phyloP scores from a whole-genome alignment of 2,329 filamentous ascomycete species.

The Sporothrix inflata region DNA sequence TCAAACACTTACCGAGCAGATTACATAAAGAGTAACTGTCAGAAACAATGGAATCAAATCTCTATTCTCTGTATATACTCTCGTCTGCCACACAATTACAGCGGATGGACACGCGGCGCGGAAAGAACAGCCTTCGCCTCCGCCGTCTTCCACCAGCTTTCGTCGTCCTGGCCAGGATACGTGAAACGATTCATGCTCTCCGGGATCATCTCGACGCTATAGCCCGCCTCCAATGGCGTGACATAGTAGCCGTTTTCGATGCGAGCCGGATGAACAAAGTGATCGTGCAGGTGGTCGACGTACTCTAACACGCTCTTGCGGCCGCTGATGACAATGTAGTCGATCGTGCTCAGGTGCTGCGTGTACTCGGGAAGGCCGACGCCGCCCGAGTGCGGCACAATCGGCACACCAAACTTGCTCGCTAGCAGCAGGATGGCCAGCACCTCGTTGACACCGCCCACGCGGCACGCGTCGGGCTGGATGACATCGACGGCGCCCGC shows the following conservation, averaged over 20 bases:
- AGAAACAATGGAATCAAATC: too few species aligned
- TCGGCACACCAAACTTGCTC: slow-evolving; percentile 74
- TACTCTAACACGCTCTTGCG: slow-evolving; percentile 90
- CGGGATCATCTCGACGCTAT: slow-evolving; percentile 91
- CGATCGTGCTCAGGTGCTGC: slow-evolving; percentile 88
- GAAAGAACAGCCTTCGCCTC: too few species aligned
- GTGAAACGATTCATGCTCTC: slow-evolving; percentile 94
- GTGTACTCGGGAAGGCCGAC: slow-evolving; percentile 94
- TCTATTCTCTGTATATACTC: too few species aligned
- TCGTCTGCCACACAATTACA: too few species aligned
- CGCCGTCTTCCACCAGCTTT: too few species aligned
- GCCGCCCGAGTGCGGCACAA: slow-evolving; percentile 87
- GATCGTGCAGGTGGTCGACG: slow-evolving; percentile 91
- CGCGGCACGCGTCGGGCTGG: slow-evolving; percentile 86
- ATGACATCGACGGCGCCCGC: slow-evolving; percentile 82
- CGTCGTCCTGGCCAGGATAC: too few species aligned
- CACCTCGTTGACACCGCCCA: slow-evolving; percentile 90
- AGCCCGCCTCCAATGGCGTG: slow-evolving; percentile 80
- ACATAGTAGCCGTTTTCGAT: slow-evolving; percentile 87
- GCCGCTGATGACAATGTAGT: slow-evolving; percentile 84
- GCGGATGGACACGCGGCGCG: too few species aligned
- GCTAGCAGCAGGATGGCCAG: slow-evolving; percentile 88
- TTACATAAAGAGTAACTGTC: too few species aligned
- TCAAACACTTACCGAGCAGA: too few species aligned
- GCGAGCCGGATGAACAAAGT: slow-evolving; percentile 79